Conservation (phyloP, 2,329 filamentous ascomycete genomes). For the Huntiella bhutanensis region DNA sequence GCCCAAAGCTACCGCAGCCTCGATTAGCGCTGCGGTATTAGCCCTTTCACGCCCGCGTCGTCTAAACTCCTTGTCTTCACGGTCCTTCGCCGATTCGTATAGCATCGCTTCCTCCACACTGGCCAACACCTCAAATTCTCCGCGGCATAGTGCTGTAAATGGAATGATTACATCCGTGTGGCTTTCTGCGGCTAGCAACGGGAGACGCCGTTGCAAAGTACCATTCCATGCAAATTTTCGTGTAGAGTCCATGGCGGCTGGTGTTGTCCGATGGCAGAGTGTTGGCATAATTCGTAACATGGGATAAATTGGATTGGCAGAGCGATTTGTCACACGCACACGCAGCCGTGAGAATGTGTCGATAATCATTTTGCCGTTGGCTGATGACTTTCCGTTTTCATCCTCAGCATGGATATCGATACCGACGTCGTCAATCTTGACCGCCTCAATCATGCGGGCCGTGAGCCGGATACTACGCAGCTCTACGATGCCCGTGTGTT, state of each 20-base stretch:
- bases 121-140: conserved; percentile 65
- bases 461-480: conserved; percentile 57
- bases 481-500: conserved; percentile 50
- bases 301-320: conserved; percentile 44
- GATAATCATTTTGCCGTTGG: conserved; percentile 18
- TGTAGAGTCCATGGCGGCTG: conserved; percentile 60
- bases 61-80: conserved; percentile 15
- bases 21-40: conserved; percentile 33
- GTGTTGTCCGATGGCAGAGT: conserved; percentile 51
- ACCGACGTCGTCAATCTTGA: conserved; percentile 62
- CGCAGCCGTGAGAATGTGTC: conserved; percentile 46
- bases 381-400: conserved; percentile 9
- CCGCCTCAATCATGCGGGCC: conserved; percentile 61
- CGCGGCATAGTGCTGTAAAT: conserved; percentile 56
- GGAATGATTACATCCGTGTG: conserved; percentile 46
- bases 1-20: conserved; percentile 36
- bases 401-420: conserved; percentile 26
- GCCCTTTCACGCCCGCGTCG: conserved; percentile 23
- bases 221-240: conserved; percentile 75
- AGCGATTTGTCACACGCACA: conserved; percentile 59
- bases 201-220: conserved; percentile 56
- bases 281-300: conserved; percentile 60
- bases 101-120: conserved; percentile 63
- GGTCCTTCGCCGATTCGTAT: conserved; percentile 20
- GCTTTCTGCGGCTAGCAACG: conserved; percentile 38